Conservation (phyloP, 2,329 filamentous ascomycete genomes). For the Bimuria novae-zelandiae region DNA sequence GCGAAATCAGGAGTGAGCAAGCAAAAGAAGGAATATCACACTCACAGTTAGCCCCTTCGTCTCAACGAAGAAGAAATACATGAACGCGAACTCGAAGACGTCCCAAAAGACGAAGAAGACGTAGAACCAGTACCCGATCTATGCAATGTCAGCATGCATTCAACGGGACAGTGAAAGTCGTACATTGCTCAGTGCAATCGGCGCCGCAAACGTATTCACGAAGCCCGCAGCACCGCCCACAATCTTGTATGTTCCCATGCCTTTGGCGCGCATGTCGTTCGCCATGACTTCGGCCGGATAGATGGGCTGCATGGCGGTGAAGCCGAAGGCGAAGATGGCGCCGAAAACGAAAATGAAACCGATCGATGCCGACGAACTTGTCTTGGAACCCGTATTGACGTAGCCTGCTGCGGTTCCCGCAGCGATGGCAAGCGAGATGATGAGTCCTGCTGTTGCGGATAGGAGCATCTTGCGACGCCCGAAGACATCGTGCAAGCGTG, state of each 20-base stretch:
- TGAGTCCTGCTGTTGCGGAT: slow-evolving; percentile 28
- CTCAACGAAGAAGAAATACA: slow-evolving; percentile 33
- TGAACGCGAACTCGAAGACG: slow-evolving; percentile 28
- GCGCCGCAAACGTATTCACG: slow-evolving; percentile 27
- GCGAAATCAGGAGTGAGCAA: too few species aligned
- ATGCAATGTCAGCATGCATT: slow-evolving; percentile 3
- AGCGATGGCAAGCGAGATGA: slow-evolving; percentile 26
- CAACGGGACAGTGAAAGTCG: not conserved
- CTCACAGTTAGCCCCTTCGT: slow-evolving; percentile 31
- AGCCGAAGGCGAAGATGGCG: slow-evolving; percentile 38
- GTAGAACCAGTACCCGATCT: slow-evolving; percentile 34
- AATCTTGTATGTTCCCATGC: slow-evolving; percentile 29
- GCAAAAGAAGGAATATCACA: too few species aligned
- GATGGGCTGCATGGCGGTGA: slow-evolving; percentile 40
- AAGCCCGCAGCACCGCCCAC: slow-evolving; percentile 24
- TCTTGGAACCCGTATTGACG: slow-evolving; percentile 23
- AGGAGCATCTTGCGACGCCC: slow-evolving; percentile 38
- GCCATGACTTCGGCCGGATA: slow-evolving; percentile 40
- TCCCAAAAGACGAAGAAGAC: slow-evolving; percentile 32
- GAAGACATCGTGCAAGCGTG: slow-evolving; percentile 33
- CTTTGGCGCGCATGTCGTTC: slow-evolving; percentile 41
- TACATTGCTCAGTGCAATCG: slow-evolving; percentile 55
- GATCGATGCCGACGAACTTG: slow-evolving; percentile 28
- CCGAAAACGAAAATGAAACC: slow-evolving; percentile 42
- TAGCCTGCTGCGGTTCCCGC: slow-evolving; percentile 33